phyloP scores from a whole-genome alignment of 2,329 filamentous ascomycete species.

The Pleurostoma richardsiae region DNA sequence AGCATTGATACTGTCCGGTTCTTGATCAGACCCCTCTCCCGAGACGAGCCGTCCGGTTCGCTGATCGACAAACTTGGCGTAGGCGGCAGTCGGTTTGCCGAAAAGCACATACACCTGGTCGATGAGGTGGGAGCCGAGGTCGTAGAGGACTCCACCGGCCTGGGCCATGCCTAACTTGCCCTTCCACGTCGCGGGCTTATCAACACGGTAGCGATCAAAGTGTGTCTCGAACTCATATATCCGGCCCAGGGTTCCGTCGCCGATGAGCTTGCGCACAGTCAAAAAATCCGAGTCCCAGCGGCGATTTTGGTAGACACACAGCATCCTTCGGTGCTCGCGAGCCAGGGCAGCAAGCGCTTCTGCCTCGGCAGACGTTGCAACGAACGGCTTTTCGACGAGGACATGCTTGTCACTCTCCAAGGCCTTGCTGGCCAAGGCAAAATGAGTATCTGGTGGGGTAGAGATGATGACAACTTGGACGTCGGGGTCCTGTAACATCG shows the following conservation, averaged over 20 bases:
- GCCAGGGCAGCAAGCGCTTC: conserved; percentile 55
- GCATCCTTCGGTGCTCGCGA: conserved; percentile 39
- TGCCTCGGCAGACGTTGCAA: conserved; percentile 65
- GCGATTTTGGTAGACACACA: conserved; percentile 73
- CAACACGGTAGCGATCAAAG: conserved; percentile 69
- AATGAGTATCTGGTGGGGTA: conserved; percentile 69
- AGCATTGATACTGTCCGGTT: conserved; percentile 56
- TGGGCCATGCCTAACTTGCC: conserved; percentile 49
- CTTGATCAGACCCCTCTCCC: conserved; percentile 30
- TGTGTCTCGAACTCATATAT: conserved; percentile 74
- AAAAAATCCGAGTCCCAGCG: conserved; percentile 76
- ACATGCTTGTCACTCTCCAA: conserved; percentile 72
- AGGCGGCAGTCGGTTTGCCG: conserved; percentile 62
- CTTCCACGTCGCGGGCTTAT: conserved; percentile 62
- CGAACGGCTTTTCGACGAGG: conserved; percentile 79
- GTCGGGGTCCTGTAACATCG: conserved; percentile 58
- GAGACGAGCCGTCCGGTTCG: conserved; percentile 38
- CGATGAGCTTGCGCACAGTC: conserved; percentile 60
- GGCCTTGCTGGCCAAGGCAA: conserved; percentile 56
- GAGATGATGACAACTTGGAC: conserved; percentile 68
- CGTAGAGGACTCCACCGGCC: conserved; percentile 66
- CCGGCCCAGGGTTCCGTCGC: conserved; percentile 58
- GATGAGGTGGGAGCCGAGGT: conserved; percentile 70
- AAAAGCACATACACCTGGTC: conserved; percentile 71
- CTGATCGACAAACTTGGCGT: conserved; percentile 63